Conservation (phyloP, 2,329 filamentous ascomycete genomes). For the Fusarium palustre region DNA sequence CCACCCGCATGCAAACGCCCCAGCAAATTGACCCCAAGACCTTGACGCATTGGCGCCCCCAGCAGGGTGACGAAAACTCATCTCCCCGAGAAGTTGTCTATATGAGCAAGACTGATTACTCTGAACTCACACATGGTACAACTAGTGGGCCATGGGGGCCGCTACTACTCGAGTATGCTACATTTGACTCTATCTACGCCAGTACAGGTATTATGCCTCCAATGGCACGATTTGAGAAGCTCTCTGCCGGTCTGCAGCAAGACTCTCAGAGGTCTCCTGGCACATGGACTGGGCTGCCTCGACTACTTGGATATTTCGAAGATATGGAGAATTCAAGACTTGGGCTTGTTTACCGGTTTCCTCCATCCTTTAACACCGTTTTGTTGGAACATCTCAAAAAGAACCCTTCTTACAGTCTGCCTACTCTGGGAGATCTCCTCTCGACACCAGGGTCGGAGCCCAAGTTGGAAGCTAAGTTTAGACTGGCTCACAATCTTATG, state of each 20-base stretch:
- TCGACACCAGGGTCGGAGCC: conserved; percentile 67
- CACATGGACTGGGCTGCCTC: conserved; percentile 71
- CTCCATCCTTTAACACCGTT: conserved; percentile 70
- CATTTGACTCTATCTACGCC: conserved; percentile 71
- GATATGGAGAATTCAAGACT: conserved; percentile 76
- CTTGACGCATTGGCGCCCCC: conserved; percentile 61
- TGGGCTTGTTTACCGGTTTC: conserved; percentile 80
- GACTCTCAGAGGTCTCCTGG: conserved; percentile 63
- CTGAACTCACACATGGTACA: conserved; percentile 59
- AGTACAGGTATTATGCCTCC: conserved; percentile 72
- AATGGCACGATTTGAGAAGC: conserved; percentile 73
- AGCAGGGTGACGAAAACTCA: conserved; percentile 52
- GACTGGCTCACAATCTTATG: conserved; percentile 77
- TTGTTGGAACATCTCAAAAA: conserved; percentile 64
- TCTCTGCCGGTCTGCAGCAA: conserved; percentile 68
- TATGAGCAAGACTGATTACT: conserved; percentile 64
- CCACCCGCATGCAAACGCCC: conserved; percentile 70
- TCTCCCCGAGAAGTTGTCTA: conserved; percentile 60
- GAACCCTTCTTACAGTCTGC: conserved; percentile 63
- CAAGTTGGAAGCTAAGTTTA: conserved; percentile 79
- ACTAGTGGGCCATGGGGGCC: conserved; percentile 62
- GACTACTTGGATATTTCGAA: conserved; percentile 78
- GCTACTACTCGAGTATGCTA: conserved; percentile 78
- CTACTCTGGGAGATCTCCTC: conserved; percentile 67
- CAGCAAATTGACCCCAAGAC: conserved; percentile 68